A percentile compares a stretch with the other conserved stretches of the same genome.
Conservation (phyloP, 1,139 yeast genomes). For the Candida frijolesensis region DNA sequence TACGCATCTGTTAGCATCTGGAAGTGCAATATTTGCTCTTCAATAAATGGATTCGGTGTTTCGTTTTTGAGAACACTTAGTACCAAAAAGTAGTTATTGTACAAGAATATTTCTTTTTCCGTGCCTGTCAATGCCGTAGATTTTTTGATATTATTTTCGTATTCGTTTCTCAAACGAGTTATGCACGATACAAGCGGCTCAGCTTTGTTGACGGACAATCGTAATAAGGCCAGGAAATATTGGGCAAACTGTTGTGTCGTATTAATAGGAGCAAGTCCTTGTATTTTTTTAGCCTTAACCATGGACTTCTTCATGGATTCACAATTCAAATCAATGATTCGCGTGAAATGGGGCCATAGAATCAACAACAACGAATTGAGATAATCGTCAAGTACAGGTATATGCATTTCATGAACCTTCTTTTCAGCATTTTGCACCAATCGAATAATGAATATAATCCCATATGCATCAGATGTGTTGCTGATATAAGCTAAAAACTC, state of each 20-base stretch:
- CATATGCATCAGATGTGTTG: conserved; percentile 67
- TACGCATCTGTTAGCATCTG: conserved; percentile 63
- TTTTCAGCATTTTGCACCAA: conserved; percentile 65
- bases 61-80: conserved; percentile 51
- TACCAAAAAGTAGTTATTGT: conserved; percentile 69
- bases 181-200: conserved; percentile 80
- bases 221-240: conserved; percentile 70
- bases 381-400: conserved; percentile 77
- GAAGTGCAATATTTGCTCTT: conserved; percentile 64
- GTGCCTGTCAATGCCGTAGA: conserved; percentile 42
- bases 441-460: conserved; percentile 76
- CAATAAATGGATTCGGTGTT: conserved; percentile 50
- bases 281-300: conserved; percentile 24
- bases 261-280: conserved; percentile 54
- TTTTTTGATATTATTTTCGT: conserved; percentile 76
- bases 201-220: conserved; percentile 48
- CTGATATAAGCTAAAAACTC: conserved; percentile 29
- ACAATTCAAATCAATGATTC: conserved; percentile 73
- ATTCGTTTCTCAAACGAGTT: conserved; percentile 71
- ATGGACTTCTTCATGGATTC: conserved; percentile 54
- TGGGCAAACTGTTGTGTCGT: conserved; percentile 82
- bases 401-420: conserved; percentile 63
- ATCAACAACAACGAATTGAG: conserved; percentile 64
- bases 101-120: conserved; percentile 71
- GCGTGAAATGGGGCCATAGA: conserved; percentile 87